Evolutionary conservation across 1,139 yeast genomes (phyloP).

Genomic region (Blastobotrys petasosporus): DNA sequence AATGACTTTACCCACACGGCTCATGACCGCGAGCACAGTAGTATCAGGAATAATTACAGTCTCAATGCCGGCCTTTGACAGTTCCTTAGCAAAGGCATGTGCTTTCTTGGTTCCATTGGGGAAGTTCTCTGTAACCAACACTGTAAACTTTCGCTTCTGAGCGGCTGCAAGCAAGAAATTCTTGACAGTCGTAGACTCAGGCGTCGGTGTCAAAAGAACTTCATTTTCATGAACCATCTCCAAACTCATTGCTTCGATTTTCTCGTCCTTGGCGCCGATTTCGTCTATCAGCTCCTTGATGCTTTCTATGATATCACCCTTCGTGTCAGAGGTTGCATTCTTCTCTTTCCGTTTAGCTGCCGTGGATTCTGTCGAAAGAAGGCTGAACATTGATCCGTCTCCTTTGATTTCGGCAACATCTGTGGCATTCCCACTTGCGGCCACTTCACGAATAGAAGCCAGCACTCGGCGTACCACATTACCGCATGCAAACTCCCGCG

Average conservation of each 20-base stretch:
- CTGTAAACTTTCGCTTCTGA: slow-evolving; percentile 84
- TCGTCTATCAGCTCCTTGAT: slow-evolving; percentile 92
- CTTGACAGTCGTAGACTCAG: slow-evolving; percentile 82
- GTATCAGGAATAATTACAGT: slow-evolving; percentile 90
- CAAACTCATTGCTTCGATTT: slow-evolving; percentile 81
- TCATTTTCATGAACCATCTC: slow-evolving; percentile 96
- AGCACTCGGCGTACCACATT: slow-evolving; percentile 86
- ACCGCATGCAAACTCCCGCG: slow-evolving; percentile 74
- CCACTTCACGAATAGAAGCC: slow-evolving; percentile 85
- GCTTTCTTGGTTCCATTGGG: slow-evolving; percentile 79
- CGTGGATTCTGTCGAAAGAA: slow-evolving; percentile 43
- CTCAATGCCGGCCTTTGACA: slow-evolving; percentile 82
- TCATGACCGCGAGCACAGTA: slow-evolving; percentile 91
- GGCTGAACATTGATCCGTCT: slow-evolving; percentile 67
- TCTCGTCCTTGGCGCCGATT: slow-evolving; percentile 81
- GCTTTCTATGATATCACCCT: slow-evolving; percentile 89
- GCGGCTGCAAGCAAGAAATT: slow-evolving; percentile 84
- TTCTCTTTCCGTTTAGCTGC: slow-evolving; percentile 22
- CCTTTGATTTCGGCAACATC: slow-evolving; percentile 1
- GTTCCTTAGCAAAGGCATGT: slow-evolving; percentile 69
- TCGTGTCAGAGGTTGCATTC: slow-evolving; percentile 43
- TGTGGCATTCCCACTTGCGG: slow-evolving; percentile 21
- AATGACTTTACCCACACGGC: slow-evolving; percentile 92
- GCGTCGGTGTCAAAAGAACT: slow-evolving; percentile 85
- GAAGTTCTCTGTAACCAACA: slow-evolving; percentile 83